These are phyloP conservation scores for Sonneratia caseolaris DNA, from an alignment of 345 rosid genomes.

Conservation along the genomic window DNA sequence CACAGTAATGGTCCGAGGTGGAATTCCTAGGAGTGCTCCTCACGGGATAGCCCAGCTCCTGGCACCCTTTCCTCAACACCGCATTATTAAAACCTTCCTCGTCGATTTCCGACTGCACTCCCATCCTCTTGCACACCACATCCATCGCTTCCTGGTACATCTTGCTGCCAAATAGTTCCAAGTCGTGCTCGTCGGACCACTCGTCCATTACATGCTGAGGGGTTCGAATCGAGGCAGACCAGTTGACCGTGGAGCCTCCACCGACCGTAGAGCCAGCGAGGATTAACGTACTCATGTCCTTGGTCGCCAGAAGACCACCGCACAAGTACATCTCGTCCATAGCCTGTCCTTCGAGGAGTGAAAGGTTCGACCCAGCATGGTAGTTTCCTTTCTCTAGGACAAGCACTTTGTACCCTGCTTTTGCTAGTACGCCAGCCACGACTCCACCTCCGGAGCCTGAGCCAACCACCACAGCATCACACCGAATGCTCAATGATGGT, in stretches of 20 bases:
- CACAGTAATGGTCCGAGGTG: slow-evolving; percentile 60
- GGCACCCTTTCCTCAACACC: slow-evolving; percentile 61
- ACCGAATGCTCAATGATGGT: slow-evolving; percentile 40
- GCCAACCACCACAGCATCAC: slow-evolving; percentile 80
- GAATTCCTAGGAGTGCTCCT: slow-evolving; percentile 55
- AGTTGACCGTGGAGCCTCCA: slow-evolving; percentile 76
- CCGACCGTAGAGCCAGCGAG: slow-evolving; percentile 84
- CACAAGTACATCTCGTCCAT: slow-evolving; percentile 67
- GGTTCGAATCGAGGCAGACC: slow-evolving; percentile 75
- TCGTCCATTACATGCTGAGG: slow-evolving; percentile 67
- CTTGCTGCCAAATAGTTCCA: slow-evolving; percentile 48
- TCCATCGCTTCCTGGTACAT: slow-evolving; percentile 54
- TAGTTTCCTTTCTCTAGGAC: slow-evolving; percentile 73
- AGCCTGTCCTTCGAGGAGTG: slow-evolving; percentile 64
- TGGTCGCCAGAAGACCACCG: slow-evolving; percentile 47
- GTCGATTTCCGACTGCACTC: slow-evolving; percentile 49
- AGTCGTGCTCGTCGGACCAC: slow-evolving; percentile 34
- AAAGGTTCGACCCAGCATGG: slow-evolving; percentile 50
- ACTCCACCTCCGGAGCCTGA: slow-evolving; percentile 83
- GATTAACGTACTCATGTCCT: slow-evolving; percentile 39
- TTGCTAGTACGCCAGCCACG: slow-evolving; percentile 63
- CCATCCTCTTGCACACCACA: slow-evolving; percentile 62
- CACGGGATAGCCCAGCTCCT: slow-evolving; percentile 54
- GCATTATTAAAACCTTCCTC: slow-evolving; percentile 71
- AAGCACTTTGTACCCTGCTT: slow-evolving; percentile 63